Conservation (phyloP, 176 grass and related monocot species). For the Oryza punctata region DNA sequence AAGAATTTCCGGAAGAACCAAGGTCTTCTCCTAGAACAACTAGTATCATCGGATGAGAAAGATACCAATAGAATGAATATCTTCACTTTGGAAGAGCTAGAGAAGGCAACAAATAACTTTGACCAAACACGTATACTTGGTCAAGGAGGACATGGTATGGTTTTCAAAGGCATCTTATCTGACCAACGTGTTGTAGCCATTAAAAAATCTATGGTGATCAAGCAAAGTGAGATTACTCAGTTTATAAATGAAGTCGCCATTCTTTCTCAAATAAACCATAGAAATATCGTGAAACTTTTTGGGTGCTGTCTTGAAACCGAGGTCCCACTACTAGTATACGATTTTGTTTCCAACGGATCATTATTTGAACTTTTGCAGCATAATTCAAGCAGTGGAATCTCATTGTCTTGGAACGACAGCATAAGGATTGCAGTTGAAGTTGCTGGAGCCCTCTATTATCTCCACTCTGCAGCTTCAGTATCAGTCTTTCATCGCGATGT, state of each 20-base stretch:
- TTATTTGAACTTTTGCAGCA: slow-evolving; percentile 15
- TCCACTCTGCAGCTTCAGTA: too few relatives aligned
- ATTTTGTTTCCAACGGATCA: slow-evolving; percentile 42
- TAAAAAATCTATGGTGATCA: slow-evolving; percentile 24
- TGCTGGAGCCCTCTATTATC: slow-evolving; percentile 31
- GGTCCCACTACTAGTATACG: slow-evolving; percentile 26
- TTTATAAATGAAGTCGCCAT: slow-evolving; percentile 48
- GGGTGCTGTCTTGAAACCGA: slow-evolving; percentile 33
- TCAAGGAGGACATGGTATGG: neutral
- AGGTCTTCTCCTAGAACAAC: slow-evolving; percentile 18
- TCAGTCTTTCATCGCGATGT: slow-evolving; percentile 13
- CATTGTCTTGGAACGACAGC: slow-evolving; percentile 9
- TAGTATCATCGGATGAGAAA: slow-evolving; percentile 1
- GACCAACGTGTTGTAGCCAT: slow-evolving; percentile 30
- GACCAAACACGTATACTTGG: neutral
- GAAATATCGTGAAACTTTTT: slow-evolving; percentile 36
- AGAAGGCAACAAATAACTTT: neutral
- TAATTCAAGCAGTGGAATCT: neutral
- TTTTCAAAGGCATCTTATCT: too few relatives aligned
- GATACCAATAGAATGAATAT: neutral
- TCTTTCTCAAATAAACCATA: slow-evolving; percentile 39
- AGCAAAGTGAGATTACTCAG: slow-evolving; percentile 37
- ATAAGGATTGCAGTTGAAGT: slow-evolving; percentile 27
- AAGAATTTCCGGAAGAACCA: slow-evolving; percentile 31
- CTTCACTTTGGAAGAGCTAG: neutral